Base-by-base conservation (phyloP, 163 green algal species). In the Scenedesmus sp. region DNA sequence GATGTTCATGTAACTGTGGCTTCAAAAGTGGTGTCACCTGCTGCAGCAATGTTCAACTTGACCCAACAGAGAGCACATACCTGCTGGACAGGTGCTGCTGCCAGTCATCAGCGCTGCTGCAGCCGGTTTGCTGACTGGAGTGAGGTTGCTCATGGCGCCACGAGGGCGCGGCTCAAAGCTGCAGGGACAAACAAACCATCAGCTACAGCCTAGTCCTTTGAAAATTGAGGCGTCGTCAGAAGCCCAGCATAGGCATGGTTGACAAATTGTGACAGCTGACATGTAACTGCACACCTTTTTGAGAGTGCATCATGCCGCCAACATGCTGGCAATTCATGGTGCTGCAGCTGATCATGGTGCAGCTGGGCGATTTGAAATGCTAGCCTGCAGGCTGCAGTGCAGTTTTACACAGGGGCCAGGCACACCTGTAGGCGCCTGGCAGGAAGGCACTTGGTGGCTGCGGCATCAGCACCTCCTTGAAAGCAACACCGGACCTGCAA, bases 111-210 rank as follows among this genome's bases (percentile, higher is more conserved):
- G 43, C 51, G 35, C 44, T 83, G 83, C 68, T 33, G 65, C 56
- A 2, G 42, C 49, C 22, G 53, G 78, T 70, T 94, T 42, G 35
- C 82, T 89, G 88, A 89, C 53, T 3, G 92, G 92, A 18, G 93
- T 86, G 43, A 98, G 90, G 92, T 91, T 96, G 92, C 65, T 89
- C n/a, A 98, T 87, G 22, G 94, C 94, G 51, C 96, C 96, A 13
- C 95, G 92, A 2, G 96, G 94, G 56, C 84, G 70, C 0, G 96
- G 94, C 51, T 96, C 90, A 49, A 97, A 85, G 42, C 78, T 49
- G 35, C 40, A 40, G 59, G 30, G 5, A 76, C 65, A 76, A 6
- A 5, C 33, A 3, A 4, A 76, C 0, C 65, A 76, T 40, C 30
- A 40, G 5, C 30, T 56, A 56, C 9, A 56, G 9, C 9, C 49